phyloP scores from a whole-genome alignment of 2,329 filamentous ascomycete species.

The Davidsoniella australis region DNA sequence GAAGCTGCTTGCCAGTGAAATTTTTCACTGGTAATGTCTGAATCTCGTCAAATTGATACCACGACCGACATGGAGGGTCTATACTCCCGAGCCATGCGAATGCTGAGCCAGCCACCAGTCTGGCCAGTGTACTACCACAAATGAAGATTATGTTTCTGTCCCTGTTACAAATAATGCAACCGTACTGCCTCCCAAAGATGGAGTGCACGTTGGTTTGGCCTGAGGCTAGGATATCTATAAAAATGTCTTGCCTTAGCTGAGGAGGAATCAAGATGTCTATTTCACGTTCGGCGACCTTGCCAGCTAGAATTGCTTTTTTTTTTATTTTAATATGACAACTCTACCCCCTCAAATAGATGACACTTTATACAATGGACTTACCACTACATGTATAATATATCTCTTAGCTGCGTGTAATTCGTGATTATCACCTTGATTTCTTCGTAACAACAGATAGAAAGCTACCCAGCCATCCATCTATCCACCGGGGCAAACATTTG shows the following conservation, averaged over 20 bases:
- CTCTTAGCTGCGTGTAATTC: too few relatives aligned
- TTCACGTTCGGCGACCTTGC: too few relatives aligned
- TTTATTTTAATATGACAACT: too few relatives aligned
- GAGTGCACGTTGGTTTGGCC: background rate
- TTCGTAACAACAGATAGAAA: too few relatives aligned
- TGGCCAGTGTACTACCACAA: background rate
- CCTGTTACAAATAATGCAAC: background rate
- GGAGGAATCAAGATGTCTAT: too few relatives aligned
- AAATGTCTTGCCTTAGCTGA: background rate
- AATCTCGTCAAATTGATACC: background rate
- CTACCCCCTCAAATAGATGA: too few relatives aligned
- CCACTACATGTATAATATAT: too few relatives aligned
- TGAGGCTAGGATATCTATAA: background rate
- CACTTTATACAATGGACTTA: too few relatives aligned
- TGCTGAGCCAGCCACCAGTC: slow-evolving; percentile 1
- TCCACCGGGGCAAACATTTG: too few relatives aligned
- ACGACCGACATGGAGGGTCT: background rate
- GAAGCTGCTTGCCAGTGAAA: background rate
- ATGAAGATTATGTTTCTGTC: background rate
- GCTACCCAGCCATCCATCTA: too few relatives aligned
- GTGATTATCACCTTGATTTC: too few relatives aligned
- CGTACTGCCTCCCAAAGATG: background rate
- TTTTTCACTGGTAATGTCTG: background rate
- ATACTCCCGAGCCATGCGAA: background rate
- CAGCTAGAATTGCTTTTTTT: too few relatives aligned